These are phyloP conservation scores for Aphanomyces stellatus DNA, from an alignment of 352 stramenopile genomes.

Conservation along the genomic window DNA sequence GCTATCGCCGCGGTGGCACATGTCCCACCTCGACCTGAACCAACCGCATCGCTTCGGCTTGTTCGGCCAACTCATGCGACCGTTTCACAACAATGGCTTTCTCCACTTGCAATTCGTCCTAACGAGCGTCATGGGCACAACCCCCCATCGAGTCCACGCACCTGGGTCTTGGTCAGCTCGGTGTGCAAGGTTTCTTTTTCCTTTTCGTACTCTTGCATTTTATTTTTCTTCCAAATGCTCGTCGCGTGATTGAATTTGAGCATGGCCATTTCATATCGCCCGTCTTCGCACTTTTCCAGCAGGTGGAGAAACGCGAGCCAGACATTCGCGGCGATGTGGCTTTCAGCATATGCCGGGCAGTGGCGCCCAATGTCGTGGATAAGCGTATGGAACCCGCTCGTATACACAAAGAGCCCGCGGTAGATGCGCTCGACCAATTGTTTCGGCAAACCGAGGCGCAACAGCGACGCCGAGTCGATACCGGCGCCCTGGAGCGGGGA, in stretches of 20 bases:
- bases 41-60: constrained; percentile 22
- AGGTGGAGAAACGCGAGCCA: constrained; percentile 69
- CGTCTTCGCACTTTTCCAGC: constrained; percentile 69
- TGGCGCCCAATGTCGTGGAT: constrained; percentile 72
- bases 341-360: constrained; percentile 49
- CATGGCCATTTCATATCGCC: constrained; percentile 82
- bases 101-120: constrained; percentile 33
- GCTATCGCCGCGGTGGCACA: no score
- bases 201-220: constrained; percentile 35
- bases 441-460: constrained; percentile 66
- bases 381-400: constrained; percentile 76
- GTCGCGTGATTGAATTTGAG: constrained; percentile 76
- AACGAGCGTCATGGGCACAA: constrained; percentile 9
- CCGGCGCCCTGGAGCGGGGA: constrained; percentile 45
- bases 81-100: constrained; percentile 30
- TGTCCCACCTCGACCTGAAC: constrained; percentile 36
- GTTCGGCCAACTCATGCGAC: constrained; percentile 37
- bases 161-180: constrained; percentile 18
- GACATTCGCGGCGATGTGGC: constrained; percentile 71
- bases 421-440: constrained; percentile 70
- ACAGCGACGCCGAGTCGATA: constrained; percentile 61
- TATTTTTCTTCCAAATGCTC: constrained; percentile 39
- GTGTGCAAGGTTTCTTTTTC: constrained; percentile 34
- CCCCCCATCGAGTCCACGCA: not conserved
- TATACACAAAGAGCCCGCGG: constrained; percentile 77